Percentiles rank a stretch among this genome's conserved stretches.
phyloP scores from a whole-genome alignment of 2,329 filamentous ascomycete genomes.

The Colletotrichum brevisporum region DNA sequence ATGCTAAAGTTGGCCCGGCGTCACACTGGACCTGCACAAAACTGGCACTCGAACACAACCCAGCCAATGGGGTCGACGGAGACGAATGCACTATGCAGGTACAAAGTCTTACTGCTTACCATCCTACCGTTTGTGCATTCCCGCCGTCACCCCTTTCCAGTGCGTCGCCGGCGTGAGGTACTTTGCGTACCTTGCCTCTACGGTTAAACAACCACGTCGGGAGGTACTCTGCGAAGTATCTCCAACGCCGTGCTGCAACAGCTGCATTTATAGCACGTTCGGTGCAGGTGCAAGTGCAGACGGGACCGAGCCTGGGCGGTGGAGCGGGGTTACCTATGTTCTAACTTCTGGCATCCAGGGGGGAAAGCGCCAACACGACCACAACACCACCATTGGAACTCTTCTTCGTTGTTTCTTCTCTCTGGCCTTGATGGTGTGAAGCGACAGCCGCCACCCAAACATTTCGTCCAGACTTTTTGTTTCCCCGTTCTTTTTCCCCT shows the following conservation, averaged over 20 bases:
- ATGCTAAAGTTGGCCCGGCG: slow-evolving; percentile 31
- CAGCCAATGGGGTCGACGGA: slow-evolving; percentile 20
- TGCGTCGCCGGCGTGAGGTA: slow-evolving; percentile 6
- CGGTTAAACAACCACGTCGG: background rate
- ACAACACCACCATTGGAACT: background rate
- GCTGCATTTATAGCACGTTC: background rate
- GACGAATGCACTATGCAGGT: slow-evolving; percentile 33
- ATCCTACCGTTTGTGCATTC: slow-evolving; percentile 30
- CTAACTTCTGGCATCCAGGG: slow-evolving; percentile 14
- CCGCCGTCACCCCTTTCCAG: slow-evolving; percentile 30
- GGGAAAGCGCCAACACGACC: background rate
- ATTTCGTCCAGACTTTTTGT: slow-evolving; percentile 6
- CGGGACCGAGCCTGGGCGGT: background rate
- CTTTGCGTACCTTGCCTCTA: too few relatives aligned
- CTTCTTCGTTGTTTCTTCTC: slow-evolving; percentile 31
- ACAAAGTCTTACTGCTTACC: slow-evolving; percentile 28
- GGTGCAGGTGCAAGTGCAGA: background rate
- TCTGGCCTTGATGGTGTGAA: slow-evolving; percentile 1
- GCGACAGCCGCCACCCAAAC: slow-evolving; percentile 5
- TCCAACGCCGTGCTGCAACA: background rate
- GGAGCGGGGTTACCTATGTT: slow-evolving; percentile 21
- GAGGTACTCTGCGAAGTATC: background rate
- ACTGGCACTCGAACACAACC: background rate
- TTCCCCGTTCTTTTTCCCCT: slow-evolving; percentile 27
- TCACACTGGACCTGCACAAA: slow-evolving; percentile 34